phyloP scores from a whole-genome alignment of 352 stramenopile species.

The Globisporangium abappressorium region DNA sequence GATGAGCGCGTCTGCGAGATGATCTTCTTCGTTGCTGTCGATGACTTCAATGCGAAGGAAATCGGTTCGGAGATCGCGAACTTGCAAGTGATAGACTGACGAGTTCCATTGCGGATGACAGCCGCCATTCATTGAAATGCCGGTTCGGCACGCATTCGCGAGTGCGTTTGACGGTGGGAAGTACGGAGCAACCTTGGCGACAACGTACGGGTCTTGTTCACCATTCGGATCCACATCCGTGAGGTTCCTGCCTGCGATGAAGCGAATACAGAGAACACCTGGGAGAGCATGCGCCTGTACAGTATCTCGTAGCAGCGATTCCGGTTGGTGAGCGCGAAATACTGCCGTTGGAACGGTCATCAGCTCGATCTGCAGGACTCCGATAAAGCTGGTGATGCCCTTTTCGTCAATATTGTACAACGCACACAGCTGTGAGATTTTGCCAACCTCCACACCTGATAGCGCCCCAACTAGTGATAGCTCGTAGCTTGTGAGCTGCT shows the following conservation, averaged over 20 bases:
- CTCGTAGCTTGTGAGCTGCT: constrained; percentile 20
- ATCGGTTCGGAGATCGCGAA: constrained; percentile 30
- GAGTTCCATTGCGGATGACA: constrained; percentile 54
- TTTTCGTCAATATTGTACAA: constrained; percentile 13
- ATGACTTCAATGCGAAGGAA: constrained; percentile 43
- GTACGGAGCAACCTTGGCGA: constrained; percentile 25
- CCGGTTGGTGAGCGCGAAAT: not conserved
- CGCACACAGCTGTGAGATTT: constrained; percentile 19
- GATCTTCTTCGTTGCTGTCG: constrained; percentile 58
- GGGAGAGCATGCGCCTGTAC: constrained; percentile 5
- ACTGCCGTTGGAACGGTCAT: not conserved
- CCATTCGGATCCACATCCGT: constrained; percentile 43
- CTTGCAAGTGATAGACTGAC: constrained; percentile 28
- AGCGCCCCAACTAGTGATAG: constrained; percentile 25
- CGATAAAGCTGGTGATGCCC: not conserved
- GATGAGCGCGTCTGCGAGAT: constrained; percentile 44
- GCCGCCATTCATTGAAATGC: constrained; percentile 44
- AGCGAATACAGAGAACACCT: constrained; percentile 38
- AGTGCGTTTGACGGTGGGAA: constrained; percentile 3
- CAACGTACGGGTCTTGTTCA: constrained; percentile 51
- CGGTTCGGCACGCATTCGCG: constrained; percentile 28
- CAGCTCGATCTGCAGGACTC: constrained; percentile 20
- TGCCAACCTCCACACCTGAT: not conserved
- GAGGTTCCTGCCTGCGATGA: constrained; percentile 44
- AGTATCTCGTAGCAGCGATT: not conserved